Percentiles rank a stretch among this genome's conserved stretches.
phyloP scores from a whole-genome alignment of 176 grass and related monocot genomes.

The Triticum monococcum region DNA sequence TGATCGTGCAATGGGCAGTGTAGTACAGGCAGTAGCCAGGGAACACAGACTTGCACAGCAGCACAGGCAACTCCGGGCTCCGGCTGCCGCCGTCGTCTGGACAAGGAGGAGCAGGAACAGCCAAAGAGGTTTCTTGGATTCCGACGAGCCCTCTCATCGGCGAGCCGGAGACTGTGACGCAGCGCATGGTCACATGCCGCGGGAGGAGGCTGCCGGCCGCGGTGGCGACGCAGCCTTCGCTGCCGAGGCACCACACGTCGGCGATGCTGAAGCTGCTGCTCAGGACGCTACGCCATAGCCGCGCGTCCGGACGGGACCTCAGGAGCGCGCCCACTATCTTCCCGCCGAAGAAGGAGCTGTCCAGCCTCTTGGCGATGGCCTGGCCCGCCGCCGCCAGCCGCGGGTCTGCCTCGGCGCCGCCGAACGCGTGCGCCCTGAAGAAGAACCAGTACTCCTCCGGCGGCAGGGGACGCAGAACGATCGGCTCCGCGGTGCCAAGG shows the following conservation, averaged over 20 bases:
- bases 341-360: conserved; percentile 18
- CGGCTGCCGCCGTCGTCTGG: background rate
- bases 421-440: conserved; percentile 34
- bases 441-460: conserved; percentile 36
- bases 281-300: conserved; percentile 5
- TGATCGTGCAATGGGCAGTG: conserved; percentile 18
- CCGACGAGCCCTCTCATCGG: conserved; percentile 14
- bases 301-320: background rate
- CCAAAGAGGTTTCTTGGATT: background rate
- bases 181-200: background rate
- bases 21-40: conserved; percentile 32
- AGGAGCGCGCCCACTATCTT: conserved; percentile 29
- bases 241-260: background rate
- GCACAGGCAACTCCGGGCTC: conserved; percentile 3
- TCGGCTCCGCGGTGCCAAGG: conserved; percentile 6
- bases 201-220: conserved; percentile 8
- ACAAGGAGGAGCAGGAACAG: background rate
- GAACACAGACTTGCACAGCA: conserved; percentile 33
- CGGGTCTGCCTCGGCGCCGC: background rate
- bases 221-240: background rate
- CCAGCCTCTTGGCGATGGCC: conserved; percentile 21
- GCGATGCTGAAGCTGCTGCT: background rate
- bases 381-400: background rate
- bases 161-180: conserved; percentile 17
- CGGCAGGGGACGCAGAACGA: background rate